phyloP scores from a whole-genome alignment of 129 eudicot species.

The Chrysanthemum seticuspe region DNA sequence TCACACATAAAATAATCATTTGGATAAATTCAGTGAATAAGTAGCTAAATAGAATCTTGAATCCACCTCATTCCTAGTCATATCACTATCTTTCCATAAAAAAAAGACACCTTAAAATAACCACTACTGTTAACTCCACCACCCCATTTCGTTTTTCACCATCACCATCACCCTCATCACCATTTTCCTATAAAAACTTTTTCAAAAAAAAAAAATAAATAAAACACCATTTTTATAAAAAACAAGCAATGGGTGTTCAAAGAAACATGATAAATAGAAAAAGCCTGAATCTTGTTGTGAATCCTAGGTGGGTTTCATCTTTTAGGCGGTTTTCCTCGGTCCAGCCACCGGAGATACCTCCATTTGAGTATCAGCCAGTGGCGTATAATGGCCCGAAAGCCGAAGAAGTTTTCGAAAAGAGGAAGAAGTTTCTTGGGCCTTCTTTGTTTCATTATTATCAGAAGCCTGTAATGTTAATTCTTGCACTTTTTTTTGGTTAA shows the following conservation, averaged over 20 bases:
- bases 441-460: constrained; percentile 91
- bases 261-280: constrained; percentile 31
- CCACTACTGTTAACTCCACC: constrained; percentile 13
- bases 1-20: no score
- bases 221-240: background rate
- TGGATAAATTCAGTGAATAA: no score
- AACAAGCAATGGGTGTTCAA: constrained; percentile 26
- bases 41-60: constrained; percentile 16
- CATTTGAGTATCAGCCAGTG: constrained; percentile 70
- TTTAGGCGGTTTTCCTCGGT: constrained; percentile 42
- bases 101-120: constrained; percentile 3
- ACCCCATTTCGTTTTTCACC: constrained; percentile 1
- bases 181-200: background rate
- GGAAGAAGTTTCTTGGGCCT: constrained; percentile 83
- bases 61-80: constrained; percentile 36
- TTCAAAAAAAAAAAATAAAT: background rate
- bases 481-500: background rate
- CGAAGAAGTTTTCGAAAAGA: constrained; percentile 71
- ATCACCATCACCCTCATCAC: background rate
- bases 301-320: constrained; percentile 21
- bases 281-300: constrained; percentile 25
- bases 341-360: constrained; percentile 65
- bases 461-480: constrained; percentile 71
- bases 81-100: background rate
- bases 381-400: constrained; percentile 79